Evolutionary conservation across 805 yeast genomes (phyloP).

Genomic region (Starmerella ratchasimensis): DNA sequence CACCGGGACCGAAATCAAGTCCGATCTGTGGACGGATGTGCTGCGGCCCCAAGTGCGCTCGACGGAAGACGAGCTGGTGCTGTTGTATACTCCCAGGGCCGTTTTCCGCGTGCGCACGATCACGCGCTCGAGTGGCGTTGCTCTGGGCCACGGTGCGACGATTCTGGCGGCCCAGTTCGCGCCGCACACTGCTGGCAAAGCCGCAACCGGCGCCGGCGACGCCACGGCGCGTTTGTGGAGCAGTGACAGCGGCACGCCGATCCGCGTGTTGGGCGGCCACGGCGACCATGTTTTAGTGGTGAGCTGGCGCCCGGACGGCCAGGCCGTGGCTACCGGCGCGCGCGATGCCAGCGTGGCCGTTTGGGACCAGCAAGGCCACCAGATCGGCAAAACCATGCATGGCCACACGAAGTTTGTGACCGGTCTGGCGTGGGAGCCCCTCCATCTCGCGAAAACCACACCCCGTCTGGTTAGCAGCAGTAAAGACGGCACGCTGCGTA

Average conservation of each 20-base stretch:
- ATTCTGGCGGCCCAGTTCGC: constrained; percentile 87
- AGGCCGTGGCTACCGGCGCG: constrained; percentile 83
- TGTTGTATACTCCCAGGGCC: constrained; percentile 88
- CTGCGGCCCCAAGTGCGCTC: constrained; percentile 76
- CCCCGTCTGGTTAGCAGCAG: constrained; percentile 68
- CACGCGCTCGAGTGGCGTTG: constrained; percentile 81
- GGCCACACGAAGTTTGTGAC: constrained; percentile 91
- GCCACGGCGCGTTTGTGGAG: constrained; percentile 95
- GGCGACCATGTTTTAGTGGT: constrained; percentile 88
- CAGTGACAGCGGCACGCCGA: constrained; percentile 85
- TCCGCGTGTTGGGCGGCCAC: constrained; percentile 69
- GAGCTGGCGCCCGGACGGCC: constrained; percentile 84
- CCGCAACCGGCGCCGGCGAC: constrained; percentile 96
- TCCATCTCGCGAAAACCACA: constrained; percentile 46
- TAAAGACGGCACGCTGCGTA: constrained; percentile 75
- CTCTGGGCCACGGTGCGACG: constrained; percentile 91
- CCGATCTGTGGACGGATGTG: constrained; percentile 64
- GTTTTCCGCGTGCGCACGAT: constrained; percentile 85
- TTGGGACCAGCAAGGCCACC: constrained; percentile 73
- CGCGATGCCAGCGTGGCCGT: constrained; percentile 82
- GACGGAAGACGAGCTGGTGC: constrained; percentile 83
- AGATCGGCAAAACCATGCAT: constrained; percentile 53
- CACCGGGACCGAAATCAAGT: constrained; percentile 43
- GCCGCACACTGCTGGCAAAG: constrained; percentile 67
- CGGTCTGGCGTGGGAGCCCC: constrained; percentile 85